Evolutionary conservation across 441 rosid genomes (phyloP).

Genomic region (Pelargonium citronellum): DNA sequence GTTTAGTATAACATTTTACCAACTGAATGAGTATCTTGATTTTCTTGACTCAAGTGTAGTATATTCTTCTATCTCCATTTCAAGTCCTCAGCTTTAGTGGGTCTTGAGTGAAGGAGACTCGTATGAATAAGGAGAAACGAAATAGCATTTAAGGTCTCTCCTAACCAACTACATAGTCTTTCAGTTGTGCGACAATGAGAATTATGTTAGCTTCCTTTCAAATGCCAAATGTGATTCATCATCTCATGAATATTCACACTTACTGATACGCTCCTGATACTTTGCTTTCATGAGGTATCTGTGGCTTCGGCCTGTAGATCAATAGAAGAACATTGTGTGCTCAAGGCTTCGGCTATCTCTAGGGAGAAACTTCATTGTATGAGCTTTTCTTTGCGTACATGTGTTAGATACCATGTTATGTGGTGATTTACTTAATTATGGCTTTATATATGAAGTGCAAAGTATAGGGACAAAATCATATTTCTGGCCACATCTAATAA

Average conservation of each 20-base stretch:
- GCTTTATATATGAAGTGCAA: neutral
- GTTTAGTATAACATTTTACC: no score
- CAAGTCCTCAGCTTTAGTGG: conserved; percentile 3
- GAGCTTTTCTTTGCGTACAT: neutral
- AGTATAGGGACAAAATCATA: neutral
- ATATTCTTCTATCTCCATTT: neutral
- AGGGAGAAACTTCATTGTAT: neutral
- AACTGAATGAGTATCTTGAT: neutral
- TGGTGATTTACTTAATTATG: neutral
- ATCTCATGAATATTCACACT: neutral
- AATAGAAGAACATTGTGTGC: conserved; percentile 1
- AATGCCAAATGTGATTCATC: neutral
- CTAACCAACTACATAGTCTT: neutral
- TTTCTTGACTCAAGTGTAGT: neutral
- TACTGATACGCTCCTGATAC: neutral
- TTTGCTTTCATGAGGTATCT: neutral
- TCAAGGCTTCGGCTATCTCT: neutral
- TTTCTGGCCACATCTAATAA: neutral
- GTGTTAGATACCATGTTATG: neutral
- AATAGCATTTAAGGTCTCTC: neutral
- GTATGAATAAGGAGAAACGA: neutral
- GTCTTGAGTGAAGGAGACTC: neutral
- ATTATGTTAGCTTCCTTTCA: neutral
- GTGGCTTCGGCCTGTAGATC: neutral
- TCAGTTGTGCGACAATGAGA: neutral